phyloP scores from a whole-genome alignment of 2,329 filamentous ascomycete genomes.

The Fusarium denticulatum region DNA sequence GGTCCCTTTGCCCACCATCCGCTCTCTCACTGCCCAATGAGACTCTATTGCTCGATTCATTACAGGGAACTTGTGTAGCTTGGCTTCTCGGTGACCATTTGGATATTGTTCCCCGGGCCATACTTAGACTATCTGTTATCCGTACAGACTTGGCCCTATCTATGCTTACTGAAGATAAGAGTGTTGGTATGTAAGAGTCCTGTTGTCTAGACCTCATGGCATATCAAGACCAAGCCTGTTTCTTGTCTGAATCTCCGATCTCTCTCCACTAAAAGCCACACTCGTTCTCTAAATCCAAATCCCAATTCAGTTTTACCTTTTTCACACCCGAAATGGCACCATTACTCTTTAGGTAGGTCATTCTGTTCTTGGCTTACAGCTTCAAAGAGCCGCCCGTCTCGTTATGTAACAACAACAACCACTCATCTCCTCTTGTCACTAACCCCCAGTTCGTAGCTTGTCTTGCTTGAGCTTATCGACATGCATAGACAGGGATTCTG shows the following conservation, averaged over 20 bases:
- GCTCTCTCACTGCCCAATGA: constrained; percentile 1
- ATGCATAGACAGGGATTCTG: constrained; percentile 1
- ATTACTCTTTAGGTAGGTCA: constrained; percentile 8
- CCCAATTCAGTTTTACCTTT: neutral
- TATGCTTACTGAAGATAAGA: neutral
- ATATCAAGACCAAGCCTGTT: neutral
- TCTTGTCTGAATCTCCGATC: neutral
- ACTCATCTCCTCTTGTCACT: neutral
- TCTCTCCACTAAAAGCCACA: neutral
- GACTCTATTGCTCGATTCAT: neutral
- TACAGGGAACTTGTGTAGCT: constrained; percentile 20
- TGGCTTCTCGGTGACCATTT: neutral
- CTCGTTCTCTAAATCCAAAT: neutral
- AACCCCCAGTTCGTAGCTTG: neutral
- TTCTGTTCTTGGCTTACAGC: neutral
- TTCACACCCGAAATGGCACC: neutral
- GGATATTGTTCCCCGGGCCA: neutral
- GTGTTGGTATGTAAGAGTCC: neutral
- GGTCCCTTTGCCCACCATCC: neutral
- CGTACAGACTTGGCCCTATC: neutral
- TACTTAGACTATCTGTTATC: neutral
- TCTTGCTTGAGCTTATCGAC: neutral
- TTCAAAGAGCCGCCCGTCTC: neutral
- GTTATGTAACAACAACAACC: constrained; percentile 14
- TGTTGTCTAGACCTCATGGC: neutral